These are phyloP conservation scores for Pyrus hybrid DNA, from an alignment of 331 rosid genomes.

Conservation along the genomic window DNA sequence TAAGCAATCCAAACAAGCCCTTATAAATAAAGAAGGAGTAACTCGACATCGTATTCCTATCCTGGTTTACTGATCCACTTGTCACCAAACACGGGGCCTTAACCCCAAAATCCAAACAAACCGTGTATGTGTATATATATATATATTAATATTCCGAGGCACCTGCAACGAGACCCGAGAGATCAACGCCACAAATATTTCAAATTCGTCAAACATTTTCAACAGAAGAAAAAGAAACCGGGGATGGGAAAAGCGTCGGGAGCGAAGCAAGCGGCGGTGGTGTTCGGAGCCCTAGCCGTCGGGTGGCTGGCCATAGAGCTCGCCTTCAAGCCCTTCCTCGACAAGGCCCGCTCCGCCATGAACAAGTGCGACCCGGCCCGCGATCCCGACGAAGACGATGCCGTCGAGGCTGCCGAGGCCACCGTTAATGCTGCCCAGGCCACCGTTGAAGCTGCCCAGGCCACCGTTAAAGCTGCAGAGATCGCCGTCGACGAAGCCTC, in stretches of 20 bases:
- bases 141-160: neutral
- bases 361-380: slow-evolving; percentile 67
- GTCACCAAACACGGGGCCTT: too few species aligned
- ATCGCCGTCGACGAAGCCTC: neutral
- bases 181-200: neutral
- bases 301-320: slow-evolving; percentile 77
- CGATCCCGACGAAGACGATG: slow-evolving; percentile 62
- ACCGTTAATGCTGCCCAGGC: neutral
- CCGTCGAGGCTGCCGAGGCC: neutral
- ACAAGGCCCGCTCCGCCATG: slow-evolving; percentile 45
- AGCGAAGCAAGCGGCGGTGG: slow-evolving; percentile 57
- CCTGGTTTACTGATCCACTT: too few species aligned
- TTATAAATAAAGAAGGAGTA: too few species aligned
- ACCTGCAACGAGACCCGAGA: neutral
- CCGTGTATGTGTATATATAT: too few species aligned
- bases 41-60: too few species aligned
- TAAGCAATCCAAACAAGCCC: too few species aligned
- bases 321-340: slow-evolving; percentile 74
- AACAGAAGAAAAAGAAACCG: neutral
- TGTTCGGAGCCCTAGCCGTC: slow-evolving; percentile 65
- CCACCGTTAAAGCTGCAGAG: neutral
- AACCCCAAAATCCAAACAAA: too few species aligned
- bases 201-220: neutral
- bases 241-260: slow-evolving; percentile 47
- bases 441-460: too few species aligned